Percentiles rank a stretch among this genome's conserved stretches.
Evolutionary conservation across 2,329 filamentous ascomycete species (phyloP).

Genomic region (Aspergillus ruber): DNA sequence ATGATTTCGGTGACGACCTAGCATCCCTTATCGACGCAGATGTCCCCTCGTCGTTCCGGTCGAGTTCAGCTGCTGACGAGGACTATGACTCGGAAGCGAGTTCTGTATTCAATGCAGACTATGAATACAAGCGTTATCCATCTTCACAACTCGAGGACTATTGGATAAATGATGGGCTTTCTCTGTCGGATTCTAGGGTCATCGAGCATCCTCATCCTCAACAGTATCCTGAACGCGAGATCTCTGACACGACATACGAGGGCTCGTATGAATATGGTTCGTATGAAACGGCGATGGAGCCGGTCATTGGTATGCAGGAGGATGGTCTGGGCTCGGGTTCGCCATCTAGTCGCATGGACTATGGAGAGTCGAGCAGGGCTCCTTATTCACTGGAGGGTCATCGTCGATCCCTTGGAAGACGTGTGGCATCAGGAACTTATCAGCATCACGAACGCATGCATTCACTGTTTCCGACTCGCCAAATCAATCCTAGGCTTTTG

Average conservation of each 20-base stretch:
- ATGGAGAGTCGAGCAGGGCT: background rate
- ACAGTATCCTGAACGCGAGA: too few relatives aligned
- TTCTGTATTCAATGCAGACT: background rate
- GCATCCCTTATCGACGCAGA: background rate
- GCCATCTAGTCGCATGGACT: background rate
- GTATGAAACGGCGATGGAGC: background rate
- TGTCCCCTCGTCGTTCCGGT: background rate
- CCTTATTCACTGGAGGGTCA: background rate
- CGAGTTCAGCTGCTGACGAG: background rate
- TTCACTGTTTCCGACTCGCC: background rate
- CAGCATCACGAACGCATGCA: background rate
- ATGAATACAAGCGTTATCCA: background rate
- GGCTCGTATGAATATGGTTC: background rate
- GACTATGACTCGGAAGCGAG: background rate
- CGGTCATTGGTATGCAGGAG: background rate
- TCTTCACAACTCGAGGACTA: too few relatives aligned
- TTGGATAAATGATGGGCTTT: too few relatives aligned
- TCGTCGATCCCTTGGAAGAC: background rate
- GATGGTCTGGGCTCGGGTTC: background rate
- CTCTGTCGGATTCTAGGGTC: too few relatives aligned
- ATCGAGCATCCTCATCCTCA: too few relatives aligned
- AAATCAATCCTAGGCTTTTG: background rate
- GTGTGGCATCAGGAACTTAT: background rate
- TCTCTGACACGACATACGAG: too few relatives aligned
- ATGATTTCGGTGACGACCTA: slow-evolving; percentile 3